These are phyloP conservation scores for Mycena metata DNA, from an alignment of 768 basidiomycete genomes.

Conservation along the genomic window DNA sequence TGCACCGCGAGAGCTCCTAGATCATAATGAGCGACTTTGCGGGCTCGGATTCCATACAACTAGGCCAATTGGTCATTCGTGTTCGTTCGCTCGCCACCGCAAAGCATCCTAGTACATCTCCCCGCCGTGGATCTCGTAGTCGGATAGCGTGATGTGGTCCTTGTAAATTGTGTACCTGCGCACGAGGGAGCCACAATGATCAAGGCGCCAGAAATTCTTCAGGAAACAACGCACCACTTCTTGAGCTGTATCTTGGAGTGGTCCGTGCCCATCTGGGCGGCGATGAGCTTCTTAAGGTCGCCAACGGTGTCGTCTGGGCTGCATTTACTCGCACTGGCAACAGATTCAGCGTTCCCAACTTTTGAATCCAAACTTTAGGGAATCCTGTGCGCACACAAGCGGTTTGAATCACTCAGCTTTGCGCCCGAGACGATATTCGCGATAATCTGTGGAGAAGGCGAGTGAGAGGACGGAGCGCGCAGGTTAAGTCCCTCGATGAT, in stretches of 20 bases:
- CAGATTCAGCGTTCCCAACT: too few relatives aligned
- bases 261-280: conserved; percentile 94
- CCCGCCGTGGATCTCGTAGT: conserved; percentile 94
- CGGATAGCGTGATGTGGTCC: conserved; percentile 91
- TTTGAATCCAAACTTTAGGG: too few relatives aligned
- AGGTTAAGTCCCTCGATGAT: conserved; percentile 68
- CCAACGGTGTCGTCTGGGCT: conserved; percentile 96
- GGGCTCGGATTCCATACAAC: conserved; percentile 29
- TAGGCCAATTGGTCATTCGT: too few relatives aligned
- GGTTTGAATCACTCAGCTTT: conserved; percentile 78
- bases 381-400: not conserved
- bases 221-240: conserved; percentile 81
- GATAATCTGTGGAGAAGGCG: conserved; percentile 74
- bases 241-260: conserved; percentile 89
- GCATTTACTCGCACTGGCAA: conserved; percentile 92
- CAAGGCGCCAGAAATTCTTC: conserved; percentile 5
- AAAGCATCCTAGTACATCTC: conserved; percentile 80
- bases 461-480: not conserved
- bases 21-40: conserved; percentile 32
- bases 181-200: conserved; percentile 2
- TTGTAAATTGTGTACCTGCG: conserved; percentile 94
- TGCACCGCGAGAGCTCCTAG: not conserved
- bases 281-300: conserved; percentile 97
- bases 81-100: not conserved
- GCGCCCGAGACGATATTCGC: conserved; percentile 94